A percentile compares a stretch with the other conserved stretches of the same genome.
These are phyloP conservation scores for Pythium aphanidermatum DNA, from an alignment of 352 stramenopile species.

Conservation along the genomic window DNA sequence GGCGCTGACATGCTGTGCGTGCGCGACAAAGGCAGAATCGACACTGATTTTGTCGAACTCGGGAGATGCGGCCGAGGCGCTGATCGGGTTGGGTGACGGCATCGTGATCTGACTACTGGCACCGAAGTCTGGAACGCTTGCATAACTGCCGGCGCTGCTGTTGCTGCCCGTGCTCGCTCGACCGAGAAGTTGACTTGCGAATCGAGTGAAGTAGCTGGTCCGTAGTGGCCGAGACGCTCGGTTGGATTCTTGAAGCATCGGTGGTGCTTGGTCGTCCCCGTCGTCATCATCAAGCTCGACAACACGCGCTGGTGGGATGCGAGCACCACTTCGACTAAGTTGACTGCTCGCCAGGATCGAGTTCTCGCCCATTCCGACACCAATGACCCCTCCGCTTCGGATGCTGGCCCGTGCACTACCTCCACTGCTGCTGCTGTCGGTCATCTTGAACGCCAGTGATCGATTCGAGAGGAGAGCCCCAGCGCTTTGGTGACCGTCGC, in stretches of 20 bases:
- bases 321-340: constrained; percentile 3
- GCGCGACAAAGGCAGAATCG: constrained; percentile 2
- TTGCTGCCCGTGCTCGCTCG: constrained; percentile 2
- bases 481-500: no score
- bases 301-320: not conserved
- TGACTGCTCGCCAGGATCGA: constrained; percentile 14
- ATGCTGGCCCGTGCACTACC: no score
- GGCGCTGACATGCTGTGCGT: not conserved
- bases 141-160: constrained; percentile 4
- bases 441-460: constrained; percentile 10
- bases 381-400: no score
- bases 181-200: constrained; percentile 10
- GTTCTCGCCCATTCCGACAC: constrained; percentile 5
- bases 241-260: no score
- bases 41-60: constrained; percentile 21
- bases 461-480: no score
- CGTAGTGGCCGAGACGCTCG: not conserved
- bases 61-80: constrained; percentile 1
- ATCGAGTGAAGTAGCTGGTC: constrained; percentile 8
- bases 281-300: not conserved
- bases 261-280: no score
- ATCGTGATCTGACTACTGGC: no score
- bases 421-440: no score
- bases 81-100: constrained; percentile 4
- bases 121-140: no score